Evolutionary conservation across 1,284 basidiomycete species (phyloP).

Genomic region (Ceratobasidium sp.): DNA sequence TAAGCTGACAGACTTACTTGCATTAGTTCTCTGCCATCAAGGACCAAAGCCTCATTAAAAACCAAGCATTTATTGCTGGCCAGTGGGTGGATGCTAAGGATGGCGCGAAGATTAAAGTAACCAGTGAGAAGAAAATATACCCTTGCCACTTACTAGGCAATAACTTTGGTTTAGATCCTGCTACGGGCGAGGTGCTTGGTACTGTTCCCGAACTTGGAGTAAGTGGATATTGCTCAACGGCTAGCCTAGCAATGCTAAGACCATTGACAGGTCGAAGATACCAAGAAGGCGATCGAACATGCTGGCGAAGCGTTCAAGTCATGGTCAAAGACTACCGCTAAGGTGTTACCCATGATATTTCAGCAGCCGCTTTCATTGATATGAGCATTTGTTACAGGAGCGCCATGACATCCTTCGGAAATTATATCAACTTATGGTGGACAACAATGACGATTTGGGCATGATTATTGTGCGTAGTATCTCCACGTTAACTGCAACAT

Average conservation of each 20-base stretch:
- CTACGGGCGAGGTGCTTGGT: slow-evolving; percentile 81
- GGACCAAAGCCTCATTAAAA: slow-evolving; percentile 77
- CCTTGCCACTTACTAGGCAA: slow-evolving; percentile 12
- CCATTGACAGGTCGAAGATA: slow-evolving; percentile 66
- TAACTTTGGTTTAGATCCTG: slow-evolving; percentile 71
- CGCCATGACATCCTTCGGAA: slow-evolving; percentile 84
- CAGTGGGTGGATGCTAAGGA: slow-evolving; percentile 83
- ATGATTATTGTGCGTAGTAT: slow-evolving; percentile 72
- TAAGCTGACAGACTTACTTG: neutral
- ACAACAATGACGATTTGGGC: slow-evolving; percentile 83
- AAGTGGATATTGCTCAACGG: too few species aligned
- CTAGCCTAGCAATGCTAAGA: neutral
- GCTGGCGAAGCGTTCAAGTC: slow-evolving; percentile 80
- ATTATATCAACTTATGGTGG: slow-evolving; percentile 76
- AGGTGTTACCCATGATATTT: slow-evolving; percentile 58
- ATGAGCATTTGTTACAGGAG: slow-evolving; percentile 58
- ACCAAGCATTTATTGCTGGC: slow-evolving; percentile 81
- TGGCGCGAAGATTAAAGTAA: slow-evolving; percentile 76
- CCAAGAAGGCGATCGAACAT: slow-evolving; percentile 79
- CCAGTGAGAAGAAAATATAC: slow-evolving; percentile 65
- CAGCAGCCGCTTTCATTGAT: neutral
- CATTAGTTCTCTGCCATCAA: slow-evolving; percentile 59
- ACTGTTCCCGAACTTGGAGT: slow-evolving; percentile 85
- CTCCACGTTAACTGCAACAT: slow-evolving; percentile 47
- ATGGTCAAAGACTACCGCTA: slow-evolving; percentile 84